phyloP scores from a whole-genome alignment of 768 basidiomycete genomes.

The Wakefieldia striispora region DNA sequence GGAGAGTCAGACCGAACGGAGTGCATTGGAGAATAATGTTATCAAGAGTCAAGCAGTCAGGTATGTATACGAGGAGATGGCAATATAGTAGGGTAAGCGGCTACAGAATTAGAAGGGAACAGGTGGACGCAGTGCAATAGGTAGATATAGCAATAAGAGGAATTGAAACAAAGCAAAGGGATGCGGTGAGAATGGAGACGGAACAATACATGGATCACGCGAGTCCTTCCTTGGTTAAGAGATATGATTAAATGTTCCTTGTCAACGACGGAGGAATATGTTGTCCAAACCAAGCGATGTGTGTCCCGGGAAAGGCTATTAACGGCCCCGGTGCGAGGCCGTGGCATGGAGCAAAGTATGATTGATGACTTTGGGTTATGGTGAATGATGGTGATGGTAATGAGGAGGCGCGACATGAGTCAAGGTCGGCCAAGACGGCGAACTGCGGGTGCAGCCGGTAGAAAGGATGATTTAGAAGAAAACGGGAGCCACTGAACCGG shows the following conservation, averaged over 20 bases:
- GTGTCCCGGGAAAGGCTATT: neutral
- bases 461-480: slow-evolving; percentile 47
- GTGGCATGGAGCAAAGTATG: neutral
- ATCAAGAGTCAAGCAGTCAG: neutral
- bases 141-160: neutral
- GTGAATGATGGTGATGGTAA: slow-evolving; percentile 1
- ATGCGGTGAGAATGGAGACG: neutral
- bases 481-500: slow-evolving; percentile 50
- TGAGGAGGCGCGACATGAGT: neutral
- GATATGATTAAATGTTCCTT: slow-evolving; percentile 17
- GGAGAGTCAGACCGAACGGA: no score
- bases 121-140: slow-evolving; percentile 1
- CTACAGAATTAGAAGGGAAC: slow-evolving; percentile 14
- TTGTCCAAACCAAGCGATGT: slow-evolving; percentile 4
- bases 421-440: neutral
- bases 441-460: neutral
- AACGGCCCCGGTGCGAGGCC: slow-evolving; percentile 4
- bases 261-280: neutral
- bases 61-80: slow-evolving; percentile 3
- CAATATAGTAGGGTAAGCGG: slow-evolving; percentile 9
- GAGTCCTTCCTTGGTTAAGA: slow-evolving; percentile 19
- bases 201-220: slow-evolving; percentile 15
- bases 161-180: neutral
- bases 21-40: neutral
- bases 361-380: neutral